Base-by-base conservation (phyloP, 2,329 filamentous ascomycete genomes). In the Fusarium proliferatum region DNA sequence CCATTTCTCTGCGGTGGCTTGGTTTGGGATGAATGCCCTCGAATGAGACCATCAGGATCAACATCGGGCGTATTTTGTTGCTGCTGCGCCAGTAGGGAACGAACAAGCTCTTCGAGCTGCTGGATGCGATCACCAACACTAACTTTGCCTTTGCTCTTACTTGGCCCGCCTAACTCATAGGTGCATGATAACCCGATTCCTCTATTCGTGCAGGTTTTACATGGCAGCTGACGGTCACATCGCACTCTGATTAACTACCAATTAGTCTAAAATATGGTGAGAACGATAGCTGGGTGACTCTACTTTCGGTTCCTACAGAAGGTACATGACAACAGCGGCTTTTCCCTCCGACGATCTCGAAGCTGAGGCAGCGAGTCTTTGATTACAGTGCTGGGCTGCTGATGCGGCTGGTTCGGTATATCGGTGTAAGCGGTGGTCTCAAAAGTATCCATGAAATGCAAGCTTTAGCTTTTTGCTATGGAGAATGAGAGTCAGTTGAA, bases 301-400 rank as follows among this genome's bases (percentile, higher is more conserved):
- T 33, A 6, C 26, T 56, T 56, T 30, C 38, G 52, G 21, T 39
- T 56, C 11, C 52, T 56, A 7, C 52, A 56, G 10, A 56, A 56
- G 5, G 8, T 42, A 11, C 15, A 42, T 23, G 28, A 56, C 0
- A 56, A 6, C 1, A 23, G 26, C 0, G 52, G 52, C 2, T 56
- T 56, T 2, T 56, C 52, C 19, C 16, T 2, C 15, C 52, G 36
- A 17, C 21, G 52, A 42, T 56, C 52, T 9, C 52, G 28, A n/a
- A 56, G 52, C 6, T 56, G 36, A 1, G 38, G 52, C 12, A 4
- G 10, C 4, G 21, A 30, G 15, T 55, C 36, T n/a, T 26, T 26
- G 13, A 11, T 13, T 4, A 16, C 2, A 39, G 34, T 21, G 6
- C 17, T 6, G 6, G 36, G 2, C 10, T 15, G n/a, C 26, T 33